These are phyloP conservation scores for Blastobotrys ciferrii DNA, from an alignment of 1,139 yeast species.

Conservation along the genomic window DNA sequence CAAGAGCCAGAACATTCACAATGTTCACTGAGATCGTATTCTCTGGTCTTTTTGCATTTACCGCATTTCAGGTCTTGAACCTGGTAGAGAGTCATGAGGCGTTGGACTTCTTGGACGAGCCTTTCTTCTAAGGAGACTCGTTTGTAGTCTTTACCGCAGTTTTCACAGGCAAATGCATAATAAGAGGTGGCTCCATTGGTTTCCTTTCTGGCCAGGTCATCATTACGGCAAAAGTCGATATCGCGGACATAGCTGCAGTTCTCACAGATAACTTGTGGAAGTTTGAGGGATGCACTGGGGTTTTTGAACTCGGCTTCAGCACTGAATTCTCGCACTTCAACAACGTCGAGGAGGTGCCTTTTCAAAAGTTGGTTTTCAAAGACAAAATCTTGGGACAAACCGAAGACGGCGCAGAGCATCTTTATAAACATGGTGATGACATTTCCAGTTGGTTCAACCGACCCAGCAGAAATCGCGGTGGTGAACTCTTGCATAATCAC, in stretches of 20 bases:
- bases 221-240: slow-evolving; percentile 68
- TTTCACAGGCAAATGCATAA: slow-evolving; percentile 61
- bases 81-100: slow-evolving; percentile 57
- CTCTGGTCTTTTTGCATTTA: slow-evolving; percentile 69
- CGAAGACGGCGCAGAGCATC: slow-evolving; percentile 67
- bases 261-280: slow-evolving; percentile 73
- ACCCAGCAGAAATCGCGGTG: slow-evolving; percentile 54
- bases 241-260: slow-evolving; percentile 74
- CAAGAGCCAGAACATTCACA: slow-evolving; percentile 90
- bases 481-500: slow-evolving; percentile 62
- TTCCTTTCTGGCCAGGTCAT: slow-evolving; percentile 24
- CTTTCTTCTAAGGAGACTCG: slow-evolving; percentile 74
- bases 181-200: slow-evolving; percentile 13
- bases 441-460: slow-evolving; percentile 37
- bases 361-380: slow-evolving; percentile 75
- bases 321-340: slow-evolving; percentile 84
- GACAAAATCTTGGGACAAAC: slow-evolving; percentile 60
- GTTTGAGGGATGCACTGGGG: slow-evolving; percentile 67
- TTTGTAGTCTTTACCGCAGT: slow-evolving; percentile 65
- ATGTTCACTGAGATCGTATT: slow-evolving; percentile 66
- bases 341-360: slow-evolving; percentile 64
- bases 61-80: slow-evolving; percentile 79
- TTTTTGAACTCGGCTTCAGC: slow-evolving; percentile 69
- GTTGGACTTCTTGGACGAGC: slow-evolving; percentile 62
- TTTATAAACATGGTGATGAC: slow-evolving; percentile 83